phyloP scores from a whole-genome alignment of 345 rosid genomes.

The Psidium guajava region DNA sequence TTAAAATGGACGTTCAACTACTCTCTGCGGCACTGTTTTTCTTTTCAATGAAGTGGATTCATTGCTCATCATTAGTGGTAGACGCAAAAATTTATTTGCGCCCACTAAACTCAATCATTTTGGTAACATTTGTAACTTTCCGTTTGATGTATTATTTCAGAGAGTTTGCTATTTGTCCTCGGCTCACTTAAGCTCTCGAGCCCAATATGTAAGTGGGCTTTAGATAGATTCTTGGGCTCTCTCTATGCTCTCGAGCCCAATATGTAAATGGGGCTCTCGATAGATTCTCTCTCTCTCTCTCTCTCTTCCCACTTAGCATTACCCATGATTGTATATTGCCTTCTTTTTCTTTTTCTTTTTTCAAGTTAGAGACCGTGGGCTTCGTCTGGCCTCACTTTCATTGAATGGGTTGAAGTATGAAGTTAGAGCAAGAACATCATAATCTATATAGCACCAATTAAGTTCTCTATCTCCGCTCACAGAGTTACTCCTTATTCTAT shows the following conservation, averaged over 20 bases:
- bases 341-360: neutral
- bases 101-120: neutral
- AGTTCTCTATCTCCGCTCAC: neutral
- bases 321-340: neutral
- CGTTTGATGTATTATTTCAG: neutral
- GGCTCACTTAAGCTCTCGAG: neutral
- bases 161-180: neutral
- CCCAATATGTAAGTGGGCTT: neutral
- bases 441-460: neutral
- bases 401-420: neutral
- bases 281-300: neutral
- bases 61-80: neutral
- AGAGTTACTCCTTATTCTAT: neutral
- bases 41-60: neutral
- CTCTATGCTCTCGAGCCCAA: neutral
- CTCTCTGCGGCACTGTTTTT: neutral
- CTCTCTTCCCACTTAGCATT: neutral
- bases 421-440: neutral
- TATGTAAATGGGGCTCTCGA: neutral
- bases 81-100: neutral
- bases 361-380: neutral
- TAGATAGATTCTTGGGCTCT: neutral
- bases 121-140: neutral
- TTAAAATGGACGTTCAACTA: no score
- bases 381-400: neutral